Conservation (phyloP, 106 monocot species). For the Apostasia shenzhenica region DNA sequence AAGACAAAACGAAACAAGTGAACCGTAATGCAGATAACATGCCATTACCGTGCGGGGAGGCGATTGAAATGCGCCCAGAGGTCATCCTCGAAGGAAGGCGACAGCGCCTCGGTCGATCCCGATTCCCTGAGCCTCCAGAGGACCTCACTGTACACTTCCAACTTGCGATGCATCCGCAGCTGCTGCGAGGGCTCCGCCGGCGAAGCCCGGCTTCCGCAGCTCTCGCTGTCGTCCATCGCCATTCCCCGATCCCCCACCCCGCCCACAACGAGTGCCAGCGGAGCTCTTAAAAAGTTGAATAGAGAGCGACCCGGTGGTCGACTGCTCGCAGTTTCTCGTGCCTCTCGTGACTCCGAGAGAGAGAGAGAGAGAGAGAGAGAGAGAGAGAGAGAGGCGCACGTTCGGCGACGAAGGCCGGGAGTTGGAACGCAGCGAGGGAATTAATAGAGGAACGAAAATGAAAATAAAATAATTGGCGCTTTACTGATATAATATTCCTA, state of each 20-base stretch:
- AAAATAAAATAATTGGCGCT: too few relatives aligned
- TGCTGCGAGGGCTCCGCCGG: constrained; percentile 3
- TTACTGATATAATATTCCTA: too few relatives aligned
- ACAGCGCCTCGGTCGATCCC: constrained; percentile 15
- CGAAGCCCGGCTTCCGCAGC: neutral
- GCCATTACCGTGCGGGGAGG: constrained; percentile 54
- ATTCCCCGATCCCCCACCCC: neutral
- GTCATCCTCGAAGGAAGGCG: constrained; percentile 52
- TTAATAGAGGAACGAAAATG: too few relatives aligned
- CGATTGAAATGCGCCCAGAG: constrained; percentile 71
- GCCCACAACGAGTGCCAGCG: neutral
- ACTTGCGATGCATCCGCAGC: constrained; percentile 48
- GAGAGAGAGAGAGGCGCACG: neutral
- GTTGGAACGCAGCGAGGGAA: too few relatives aligned
- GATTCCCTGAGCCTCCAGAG: constrained; percentile 50
- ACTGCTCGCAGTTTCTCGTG: neutral
- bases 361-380: neutral
- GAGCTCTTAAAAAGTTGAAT: neutral
- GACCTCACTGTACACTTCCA: constrained; percentile 63
- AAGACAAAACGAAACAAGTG: too few relatives aligned
- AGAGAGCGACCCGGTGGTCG: neutral
- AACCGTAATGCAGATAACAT: neutral
- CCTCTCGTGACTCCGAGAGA: neutral
- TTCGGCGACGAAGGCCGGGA: neutral
- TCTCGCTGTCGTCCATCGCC: constrained; percentile 3